Conservation (phyloP, 257 asterid genomes). For the Nicotiana undulata region DNA sequence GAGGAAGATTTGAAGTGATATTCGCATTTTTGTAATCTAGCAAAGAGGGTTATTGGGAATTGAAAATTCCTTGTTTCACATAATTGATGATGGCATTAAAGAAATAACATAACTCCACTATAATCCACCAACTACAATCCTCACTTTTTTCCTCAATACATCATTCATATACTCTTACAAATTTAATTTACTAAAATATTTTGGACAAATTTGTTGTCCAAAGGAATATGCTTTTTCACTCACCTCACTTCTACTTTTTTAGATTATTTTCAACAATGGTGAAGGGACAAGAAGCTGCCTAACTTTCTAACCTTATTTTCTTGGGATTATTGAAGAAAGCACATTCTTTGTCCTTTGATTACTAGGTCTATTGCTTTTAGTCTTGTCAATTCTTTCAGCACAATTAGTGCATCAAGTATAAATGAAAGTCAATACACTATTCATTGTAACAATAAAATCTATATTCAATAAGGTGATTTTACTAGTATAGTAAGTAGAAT, state of each 20-base stretch:
- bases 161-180: not conserved
- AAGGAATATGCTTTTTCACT: not conserved
- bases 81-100: not conserved
- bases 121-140: not conserved
- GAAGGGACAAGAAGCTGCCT: not conserved
- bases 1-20: not conserved
- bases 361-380: not conserved
- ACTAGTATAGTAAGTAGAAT: too few relatives aligned
- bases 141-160: not conserved
- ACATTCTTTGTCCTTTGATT: not conserved
- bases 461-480: too few relatives aligned
- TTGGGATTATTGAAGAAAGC: not conserved
- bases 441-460: too few relatives aligned
- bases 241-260: not conserved
- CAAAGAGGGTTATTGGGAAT: not conserved
- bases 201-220: not conserved
- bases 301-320: not conserved
- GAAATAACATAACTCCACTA: not conserved
- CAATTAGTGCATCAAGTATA: too few relatives aligned
- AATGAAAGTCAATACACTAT: too few relatives aligned
- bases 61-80: not conserved
- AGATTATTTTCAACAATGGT: not conserved
- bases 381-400: not conserved
- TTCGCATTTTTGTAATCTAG: not conserved
- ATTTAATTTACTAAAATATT: not conserved